phyloP scores from a whole-genome alignment of 129 eudicot genomes.

The Ambrosia trifida region DNA sequence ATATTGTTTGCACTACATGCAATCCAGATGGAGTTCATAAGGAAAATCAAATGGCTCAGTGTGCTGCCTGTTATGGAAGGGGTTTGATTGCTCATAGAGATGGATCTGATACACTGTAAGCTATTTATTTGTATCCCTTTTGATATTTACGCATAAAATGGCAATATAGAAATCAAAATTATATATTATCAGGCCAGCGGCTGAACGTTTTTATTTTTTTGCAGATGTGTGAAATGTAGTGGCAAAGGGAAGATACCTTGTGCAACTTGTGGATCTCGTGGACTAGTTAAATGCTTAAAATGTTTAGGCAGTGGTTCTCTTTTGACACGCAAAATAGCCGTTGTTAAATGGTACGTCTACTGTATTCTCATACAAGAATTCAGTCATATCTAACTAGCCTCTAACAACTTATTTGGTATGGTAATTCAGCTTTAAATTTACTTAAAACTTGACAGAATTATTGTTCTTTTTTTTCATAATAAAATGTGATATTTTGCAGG shows the following conservation, averaged over 20 bases:
- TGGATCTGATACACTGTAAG: constrained; percentile 96
- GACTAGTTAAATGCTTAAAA: constrained; percentile 64
- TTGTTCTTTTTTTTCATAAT: neutral
- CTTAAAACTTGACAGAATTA: neutral
- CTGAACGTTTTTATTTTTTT: constrained; percentile 7
- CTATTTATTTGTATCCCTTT: neutral
- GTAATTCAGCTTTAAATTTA: neutral
- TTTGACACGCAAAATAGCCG: constrained; percentile 67
- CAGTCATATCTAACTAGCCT: neutral
- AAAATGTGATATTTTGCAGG: constrained; percentile 39
- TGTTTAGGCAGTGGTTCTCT: constrained; percentile 79
- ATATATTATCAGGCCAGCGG: neutral
- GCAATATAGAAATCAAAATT: neutral
- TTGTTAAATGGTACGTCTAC: constrained; percentile 61
- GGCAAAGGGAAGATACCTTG: constrained; percentile 96
- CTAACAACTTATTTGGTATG: neutral
- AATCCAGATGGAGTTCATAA: constrained; percentile 71
- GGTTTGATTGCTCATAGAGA: constrained; percentile 92
- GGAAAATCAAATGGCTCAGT: constrained; percentile 70
- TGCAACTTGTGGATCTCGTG: constrained; percentile 83
- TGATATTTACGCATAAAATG: neutral
- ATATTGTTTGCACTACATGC: constrained; percentile 66
- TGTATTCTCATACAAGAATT: neutral
- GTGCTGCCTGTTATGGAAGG: constrained; percentile 85
- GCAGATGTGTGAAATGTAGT: constrained; percentile 74